Conservation (phyloP, 371 early-diverging fungal species). For the Actinomortierella ambigua region DNA sequence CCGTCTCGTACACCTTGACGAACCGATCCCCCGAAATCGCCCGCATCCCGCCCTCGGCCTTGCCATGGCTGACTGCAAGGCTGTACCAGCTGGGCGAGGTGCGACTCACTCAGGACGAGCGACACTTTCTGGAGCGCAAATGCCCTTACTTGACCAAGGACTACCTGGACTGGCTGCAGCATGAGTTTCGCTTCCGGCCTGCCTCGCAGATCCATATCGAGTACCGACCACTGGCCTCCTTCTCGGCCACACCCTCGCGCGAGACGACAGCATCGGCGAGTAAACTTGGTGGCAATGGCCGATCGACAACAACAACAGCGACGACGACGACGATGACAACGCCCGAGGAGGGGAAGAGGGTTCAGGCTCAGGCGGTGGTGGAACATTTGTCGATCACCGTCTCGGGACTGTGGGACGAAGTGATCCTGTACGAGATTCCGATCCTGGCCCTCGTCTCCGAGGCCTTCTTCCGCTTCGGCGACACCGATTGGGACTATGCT, state of each 20-base stretch:
- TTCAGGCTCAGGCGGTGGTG: no score
- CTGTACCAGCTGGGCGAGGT: constrained; percentile 45
- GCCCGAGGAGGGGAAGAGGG: constrained; percentile 5
- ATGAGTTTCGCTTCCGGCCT: constrained; percentile 64
- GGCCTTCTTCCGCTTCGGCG: constrained; percentile 71
- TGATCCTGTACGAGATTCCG: constrained; percentile 80
- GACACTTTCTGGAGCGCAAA: constrained; percentile 52
- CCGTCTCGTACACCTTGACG: constrained; percentile 70
- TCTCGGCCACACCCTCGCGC: constrained; percentile 39
- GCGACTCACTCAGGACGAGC: constrained; percentile 54
- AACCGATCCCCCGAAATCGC: constrained; percentile 54
- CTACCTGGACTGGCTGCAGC: constrained; percentile 63
- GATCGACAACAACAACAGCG: constrained; percentile 8
- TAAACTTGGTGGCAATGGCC: not conserved
- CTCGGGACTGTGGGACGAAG: constrained; percentile 70
- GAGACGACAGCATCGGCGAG: constrained; percentile 2
- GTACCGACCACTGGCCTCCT: not conserved
- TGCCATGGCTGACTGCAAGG: constrained; percentile 18
- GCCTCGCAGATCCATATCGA: constrained; percentile 54
- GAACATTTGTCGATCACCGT: constrained; percentile 55
- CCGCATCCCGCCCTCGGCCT: constrained; percentile 11
- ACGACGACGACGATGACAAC: constrained; percentile 5
- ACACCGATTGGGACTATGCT: constrained; percentile 71
- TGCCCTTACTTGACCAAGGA: constrained; percentile 57
- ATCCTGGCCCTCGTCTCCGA: constrained; percentile 74